These are phyloP conservation scores for Herpetospermum pedunculosum DNA, from an alignment of 306 rosid species.

Conservation along the genomic window DNA sequence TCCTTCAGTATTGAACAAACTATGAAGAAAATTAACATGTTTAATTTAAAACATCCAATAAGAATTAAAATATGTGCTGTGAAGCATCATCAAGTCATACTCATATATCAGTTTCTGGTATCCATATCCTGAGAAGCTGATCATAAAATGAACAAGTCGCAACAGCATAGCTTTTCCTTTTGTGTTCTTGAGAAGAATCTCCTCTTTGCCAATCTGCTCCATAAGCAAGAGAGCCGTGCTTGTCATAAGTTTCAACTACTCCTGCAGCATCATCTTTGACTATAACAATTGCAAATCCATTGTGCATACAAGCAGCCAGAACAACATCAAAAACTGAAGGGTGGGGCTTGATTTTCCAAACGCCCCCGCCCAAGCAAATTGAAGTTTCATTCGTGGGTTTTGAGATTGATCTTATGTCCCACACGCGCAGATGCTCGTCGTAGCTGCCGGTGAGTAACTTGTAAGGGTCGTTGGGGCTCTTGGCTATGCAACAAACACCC, in stretches of 20 bases:
- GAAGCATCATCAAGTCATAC: not conserved
- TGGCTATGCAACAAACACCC: conserved; percentile 78
- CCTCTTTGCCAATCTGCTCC: conserved; percentile 84
- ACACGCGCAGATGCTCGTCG: conserved; percentile 62
- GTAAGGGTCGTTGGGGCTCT: conserved; percentile 48
- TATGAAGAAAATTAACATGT: not conserved
- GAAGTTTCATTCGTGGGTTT: conserved; percentile 58
- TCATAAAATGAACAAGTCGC: conserved; percentile 93
- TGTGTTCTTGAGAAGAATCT: conserved; percentile 18
- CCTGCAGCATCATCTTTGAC: conserved; percentile 27
- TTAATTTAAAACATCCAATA: not conserved
- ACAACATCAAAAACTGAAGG: conserved; percentile 45
- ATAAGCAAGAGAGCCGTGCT: conserved; percentile 77
- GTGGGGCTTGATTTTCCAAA: conserved; percentile 83
- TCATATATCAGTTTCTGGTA: conserved; percentile 30
- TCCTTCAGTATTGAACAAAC: no score
- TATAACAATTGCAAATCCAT: conserved; percentile 65
- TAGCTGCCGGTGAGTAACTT: conserved; percentile 63
- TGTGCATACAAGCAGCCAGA: conserved; percentile 95
- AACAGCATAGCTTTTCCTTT: conserved; percentile 35
- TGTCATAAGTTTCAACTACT: conserved; percentile 58
- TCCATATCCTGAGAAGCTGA: conserved; percentile 60
- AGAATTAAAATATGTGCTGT: not conserved
- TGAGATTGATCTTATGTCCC: conserved; percentile 77
- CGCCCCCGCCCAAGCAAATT: conserved; percentile 75